Evolutionary conservation across 2,329 filamentous ascomycete genomes (phyloP), one percentile per base, ranked within the genome.

Genomic region (Cucurbitaria berberidis): DNA sequence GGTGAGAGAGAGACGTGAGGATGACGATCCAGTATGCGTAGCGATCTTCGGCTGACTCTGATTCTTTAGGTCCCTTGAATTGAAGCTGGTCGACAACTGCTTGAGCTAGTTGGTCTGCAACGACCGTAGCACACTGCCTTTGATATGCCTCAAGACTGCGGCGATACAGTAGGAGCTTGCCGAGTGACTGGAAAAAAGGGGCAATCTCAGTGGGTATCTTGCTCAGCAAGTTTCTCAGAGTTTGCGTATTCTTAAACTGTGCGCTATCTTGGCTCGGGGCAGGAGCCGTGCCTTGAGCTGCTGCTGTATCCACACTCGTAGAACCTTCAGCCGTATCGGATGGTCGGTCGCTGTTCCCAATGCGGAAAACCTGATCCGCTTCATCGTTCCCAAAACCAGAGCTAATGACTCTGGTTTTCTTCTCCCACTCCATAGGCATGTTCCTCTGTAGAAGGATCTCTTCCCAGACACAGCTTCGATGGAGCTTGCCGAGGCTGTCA

Each of bases 1-100:
- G 84, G 68, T 93, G 89, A 34, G 89, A 87, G 48, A 96, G 80
- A 0, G 89, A 88, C 51, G 90, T 88, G 16, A 96, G 78, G 72
- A 92, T 88, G 49, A 92, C 86, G 53, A 93, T 89, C 81, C 90
- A 90, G 69, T 95, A 95, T 22, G 89, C 86, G 66, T 90, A 89
- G 18, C 78, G 76, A 64, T 90, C 86, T 58, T 88, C 85, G 0
- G 80, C 77, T 15, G 82, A 83, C 19, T 80, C 79, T 62, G 70
- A 74, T 5, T 73, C 75, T 63, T 76, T 78, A 5, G 79, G 77
- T 34, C 78, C 76, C 49, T 75, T 62, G 72, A 80, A 72, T 29
- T 84, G 80, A 29, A 96, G 76, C 65, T 93, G 88, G 35, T 83
- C 80, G 42, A 95, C 77, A 35, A 91, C 80, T 24, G 87, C 86